Base-by-base conservation (phyloP, 1,139 yeast species). In the Saccharomyces pastorianus region DNA sequence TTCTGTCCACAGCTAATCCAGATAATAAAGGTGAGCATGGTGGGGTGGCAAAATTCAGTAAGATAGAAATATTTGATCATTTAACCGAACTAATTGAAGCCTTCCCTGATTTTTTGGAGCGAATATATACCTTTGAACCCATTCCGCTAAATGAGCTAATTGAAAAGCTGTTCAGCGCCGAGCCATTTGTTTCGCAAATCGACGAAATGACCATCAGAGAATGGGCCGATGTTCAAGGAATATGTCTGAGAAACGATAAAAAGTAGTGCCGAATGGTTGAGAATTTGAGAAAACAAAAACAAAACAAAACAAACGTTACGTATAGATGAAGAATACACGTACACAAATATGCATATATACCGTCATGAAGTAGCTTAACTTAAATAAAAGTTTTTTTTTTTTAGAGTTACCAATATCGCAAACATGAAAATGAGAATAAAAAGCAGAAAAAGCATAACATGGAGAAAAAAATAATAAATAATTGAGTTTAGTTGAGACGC, bases 201-300 rank as follows among this genome's bases (percentile, higher is more conserved):
- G 69, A 68, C 44, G 70, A 64, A 31, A 34, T 53, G 9, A 63
- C 66, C 2, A 59, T 68, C 48, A 61, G 62, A 34, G 64, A 63
- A 27, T 68, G 71, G 71, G 69, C 70, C 3, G 71, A 66, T 41
- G 27, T 32, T 7, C 62, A 64, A 44, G 71, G 71, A 11, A 60
- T 68, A 20, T 65, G 67, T 27, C 44, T 64, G 25, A 58, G 62
- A 25, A 60, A 56, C 49, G 55, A 58, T 50, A 55, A 48, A 14
- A 38, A 32, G 38, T 27, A 38, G 44, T 38, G 44, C 23, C 23
- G 38, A 32, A 9, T 48, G 32, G 1, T 48, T 20, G 11, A 48
- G 26, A 14, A 31, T 11, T 20, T 26, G 28, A 26, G 2, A 26
- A 26, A 26, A 26, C 28, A 26, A 26, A 27, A 20, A 25, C 38